Base-by-base conservation (phyloP, 805 yeast species). In the Ogataea sp. region DNA sequence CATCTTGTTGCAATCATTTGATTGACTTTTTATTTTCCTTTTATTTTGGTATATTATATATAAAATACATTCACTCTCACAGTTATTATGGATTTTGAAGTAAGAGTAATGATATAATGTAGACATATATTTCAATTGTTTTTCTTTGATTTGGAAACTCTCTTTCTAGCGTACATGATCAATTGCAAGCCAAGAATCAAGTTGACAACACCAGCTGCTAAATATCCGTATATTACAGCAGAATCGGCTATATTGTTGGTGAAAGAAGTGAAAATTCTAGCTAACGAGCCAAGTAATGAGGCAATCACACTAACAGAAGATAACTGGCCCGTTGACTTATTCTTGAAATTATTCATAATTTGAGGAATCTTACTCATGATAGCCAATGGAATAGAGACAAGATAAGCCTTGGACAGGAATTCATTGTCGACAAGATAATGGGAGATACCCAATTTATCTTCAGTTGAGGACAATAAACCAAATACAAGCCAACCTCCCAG, bases 241-340 rank as follows among this genome's bases (percentile, higher is more conserved):
- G 50, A 51, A 38, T 67, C 70, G 28, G 50, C 48, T 25, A 61
- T 61, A 32, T 61, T 62, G 32, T 58, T 51, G 13, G 39, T 52
- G 16, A 68, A 17, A 1, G 67, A 59, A 13, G 70, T 62, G 42
- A 63, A 66, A 5, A 65, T 56, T 34, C 71, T 53, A 1, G 66
- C 68, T 7, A 62, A 39, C 3, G 65, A 49, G 3, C 70, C 70
- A 3, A 61, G 38, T 15, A 64, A 45, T 32, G 62, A 60, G 25
- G 58, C 64, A 39, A 59, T 54, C 17, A 66, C 67, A 8, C 68
- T 51, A 18, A 62, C 50, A 7, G 60, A 51, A 11, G 68, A 55
- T 40, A 67, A 48, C 40, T 64, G 64, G 17, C 73, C 75, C 5
- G 74, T 68, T 29, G 71, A 64, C 38, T 58, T 62, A 28, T 51